Evolutionary conservation across 1,139 yeast species (phyloP).

Genomic region (Kluyveromyces sp.): DNA sequence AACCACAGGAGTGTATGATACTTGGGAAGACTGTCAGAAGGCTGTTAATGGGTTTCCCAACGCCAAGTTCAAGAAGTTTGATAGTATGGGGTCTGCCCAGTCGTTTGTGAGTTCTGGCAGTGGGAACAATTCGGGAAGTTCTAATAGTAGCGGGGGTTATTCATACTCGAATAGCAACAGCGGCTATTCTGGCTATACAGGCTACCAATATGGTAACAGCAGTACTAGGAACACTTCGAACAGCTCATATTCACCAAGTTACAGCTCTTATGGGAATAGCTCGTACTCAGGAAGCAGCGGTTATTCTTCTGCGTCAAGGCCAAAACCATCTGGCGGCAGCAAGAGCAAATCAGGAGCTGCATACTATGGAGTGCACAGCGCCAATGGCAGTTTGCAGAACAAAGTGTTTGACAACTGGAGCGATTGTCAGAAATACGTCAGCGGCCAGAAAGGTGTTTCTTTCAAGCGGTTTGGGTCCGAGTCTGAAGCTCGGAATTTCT

Average conservation of each 20-base stretch:
- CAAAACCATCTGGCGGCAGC: too few species aligned
- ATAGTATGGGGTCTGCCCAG: constrained; percentile 40
- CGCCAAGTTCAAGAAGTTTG: constrained; percentile 51
- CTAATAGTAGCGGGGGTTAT: too few species aligned
- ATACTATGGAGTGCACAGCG: constrained; percentile 40
- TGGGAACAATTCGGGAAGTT: too few species aligned
- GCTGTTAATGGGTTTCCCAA: constrained; percentile 49
- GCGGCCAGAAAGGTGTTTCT: constrained; percentile 41
- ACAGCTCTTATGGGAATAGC: too few species aligned
- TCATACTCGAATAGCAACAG: too few species aligned
- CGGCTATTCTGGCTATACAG: too few species aligned
- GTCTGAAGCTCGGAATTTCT: constrained; percentile 36
- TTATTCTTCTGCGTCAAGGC: too few species aligned
- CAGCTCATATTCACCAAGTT: too few species aligned
- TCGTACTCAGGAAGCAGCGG: too few species aligned
- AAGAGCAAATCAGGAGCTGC: neutral
- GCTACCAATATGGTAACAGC: too few species aligned
- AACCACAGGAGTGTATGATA: constrained; percentile 42
- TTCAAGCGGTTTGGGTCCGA: constrained; percentile 41
- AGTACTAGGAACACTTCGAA: too few species aligned
- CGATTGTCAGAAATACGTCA: constrained; percentile 39
- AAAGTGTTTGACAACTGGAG: constrained; percentile 41
- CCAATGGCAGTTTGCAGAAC: constrained; percentile 24
- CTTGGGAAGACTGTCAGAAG: constrained; percentile 45
- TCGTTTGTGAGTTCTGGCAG: constrained; percentile 26